Conservation (phyloP, 1,139 yeast genomes). For the Ogataea hybrid region DNA sequence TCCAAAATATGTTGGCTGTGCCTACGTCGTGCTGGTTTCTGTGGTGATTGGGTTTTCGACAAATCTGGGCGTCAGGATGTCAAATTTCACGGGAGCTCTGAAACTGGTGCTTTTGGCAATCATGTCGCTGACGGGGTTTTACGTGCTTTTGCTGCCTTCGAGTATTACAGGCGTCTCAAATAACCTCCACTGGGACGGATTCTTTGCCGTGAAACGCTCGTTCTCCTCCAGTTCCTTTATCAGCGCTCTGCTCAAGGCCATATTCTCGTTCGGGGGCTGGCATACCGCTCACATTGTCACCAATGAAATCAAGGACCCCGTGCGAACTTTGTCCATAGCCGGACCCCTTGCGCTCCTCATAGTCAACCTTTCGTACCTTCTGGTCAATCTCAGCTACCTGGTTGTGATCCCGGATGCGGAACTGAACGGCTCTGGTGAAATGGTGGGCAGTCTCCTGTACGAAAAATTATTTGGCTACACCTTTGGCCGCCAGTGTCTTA, state of each 20-base stretch:
- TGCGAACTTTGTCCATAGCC: conserved; percentile 50
- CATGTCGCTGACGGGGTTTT: conserved; percentile 48
- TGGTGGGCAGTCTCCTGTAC: conserved; percentile 55
- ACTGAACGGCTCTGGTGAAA: conserved; percentile 45
- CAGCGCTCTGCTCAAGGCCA: conserved; percentile 53
- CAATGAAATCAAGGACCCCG: conserved; percentile 57
- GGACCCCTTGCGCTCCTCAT: conserved; percentile 52
- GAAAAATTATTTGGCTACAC: conserved; percentile 52
- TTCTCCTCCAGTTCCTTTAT: conserved; percentile 43
- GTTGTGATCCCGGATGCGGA: conserved; percentile 53
- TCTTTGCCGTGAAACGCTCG: conserved; percentile 32
- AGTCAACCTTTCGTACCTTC: conserved; percentile 46
- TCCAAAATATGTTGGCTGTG: conserved; percentile 43
- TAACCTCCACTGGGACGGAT: conserved; percentile 26
- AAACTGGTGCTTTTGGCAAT: conserved; percentile 45
- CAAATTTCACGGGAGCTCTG: conserved; percentile 50
- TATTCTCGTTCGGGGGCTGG: conserved; percentile 62
- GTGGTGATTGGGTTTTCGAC: conserved; percentile 49
- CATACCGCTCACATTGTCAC: conserved; percentile 57
- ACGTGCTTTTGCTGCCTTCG: conserved; percentile 47
- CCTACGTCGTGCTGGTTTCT: conserved; percentile 41
- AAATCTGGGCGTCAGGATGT: conserved; percentile 47
- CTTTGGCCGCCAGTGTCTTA: conserved; percentile 48
- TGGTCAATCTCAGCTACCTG: conserved; percentile 52
- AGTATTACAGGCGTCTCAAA: conserved; percentile 33